These are phyloP conservation scores for Hemileccinum impolitum DNA, from an alignment of 768 basidiomycete species.

Conservation along the genomic window DNA sequence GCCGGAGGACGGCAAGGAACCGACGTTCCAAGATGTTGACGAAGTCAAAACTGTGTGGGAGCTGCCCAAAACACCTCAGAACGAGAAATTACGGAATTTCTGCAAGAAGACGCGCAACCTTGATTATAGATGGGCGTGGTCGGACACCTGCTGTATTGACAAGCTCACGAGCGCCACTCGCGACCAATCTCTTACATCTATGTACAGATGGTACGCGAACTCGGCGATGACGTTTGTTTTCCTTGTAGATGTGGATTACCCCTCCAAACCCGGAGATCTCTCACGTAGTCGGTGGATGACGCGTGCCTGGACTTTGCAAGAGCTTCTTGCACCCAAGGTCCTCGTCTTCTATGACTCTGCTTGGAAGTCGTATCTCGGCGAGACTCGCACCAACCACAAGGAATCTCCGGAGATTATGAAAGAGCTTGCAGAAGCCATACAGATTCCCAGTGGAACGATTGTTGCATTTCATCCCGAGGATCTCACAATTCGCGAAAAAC, in stretches of 20 bases:
- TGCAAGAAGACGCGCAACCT: conserved; percentile 3
- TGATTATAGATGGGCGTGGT: conserved; percentile 16
- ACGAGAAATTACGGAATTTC: conserved; percentile 8
- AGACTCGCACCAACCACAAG: conserved; percentile 7
- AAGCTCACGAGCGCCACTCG: not conserved
- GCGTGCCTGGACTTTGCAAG: conserved; percentile 16
- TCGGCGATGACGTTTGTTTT: conserved; percentile 3
- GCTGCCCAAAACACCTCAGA: not conserved
- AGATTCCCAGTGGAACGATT: conserved; percentile 2
- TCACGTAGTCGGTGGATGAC: conserved; percentile 5
- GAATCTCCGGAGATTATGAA: conserved; percentile 8
- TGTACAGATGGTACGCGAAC: conserved; percentile 14
- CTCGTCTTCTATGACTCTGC: conserved; percentile 9
- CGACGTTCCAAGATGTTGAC: conserved; percentile 6
- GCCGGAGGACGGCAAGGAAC: conserved; percentile 4
- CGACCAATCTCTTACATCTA: conserved; percentile 8
- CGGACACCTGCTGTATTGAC: conserved; percentile 11
- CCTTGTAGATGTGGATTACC: not conserved
- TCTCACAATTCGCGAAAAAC: conserved; percentile 8
- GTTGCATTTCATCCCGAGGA: not conserved
- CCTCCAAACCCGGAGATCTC: conserved; percentile 1
- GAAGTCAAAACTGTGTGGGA: conserved; percentile 3
- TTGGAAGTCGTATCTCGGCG: conserved; percentile 10
- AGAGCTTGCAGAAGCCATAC: conserved; percentile 8
- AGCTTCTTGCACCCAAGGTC: conserved; percentile 10